Percentiles rank a stretch among this genome's conserved stretches.
Conservation (phyloP, 2,329 filamentous ascomycete genomes). For the Truncatella angustata region DNA sequence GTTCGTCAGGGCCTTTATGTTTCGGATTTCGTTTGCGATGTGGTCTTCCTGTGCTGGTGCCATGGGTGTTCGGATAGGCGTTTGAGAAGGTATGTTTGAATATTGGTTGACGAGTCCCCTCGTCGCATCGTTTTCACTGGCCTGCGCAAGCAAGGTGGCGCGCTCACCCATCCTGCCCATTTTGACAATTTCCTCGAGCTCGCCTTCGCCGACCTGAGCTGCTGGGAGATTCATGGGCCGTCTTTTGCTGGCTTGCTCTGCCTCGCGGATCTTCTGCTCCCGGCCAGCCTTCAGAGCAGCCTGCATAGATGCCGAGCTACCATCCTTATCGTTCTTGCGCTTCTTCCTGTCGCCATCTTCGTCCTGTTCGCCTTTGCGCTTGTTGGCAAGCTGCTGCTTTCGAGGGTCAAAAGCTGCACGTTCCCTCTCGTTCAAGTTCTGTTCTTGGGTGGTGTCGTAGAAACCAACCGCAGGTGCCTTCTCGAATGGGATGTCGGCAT, state of each 20-base stretch:
- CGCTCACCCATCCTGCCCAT: constrained; percentile 94
- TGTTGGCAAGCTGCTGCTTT: constrained; percentile 86
- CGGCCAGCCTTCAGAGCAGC: constrained; percentile 92
- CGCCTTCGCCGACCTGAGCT: constrained; percentile 88
- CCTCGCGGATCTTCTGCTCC: constrained; percentile 90
- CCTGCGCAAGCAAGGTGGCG: constrained; percentile 71
- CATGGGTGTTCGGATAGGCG: constrained; percentile 87
- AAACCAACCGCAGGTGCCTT: constrained; percentile 87
- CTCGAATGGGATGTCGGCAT: constrained; percentile 97
- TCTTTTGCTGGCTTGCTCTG: constrained; percentile 94
- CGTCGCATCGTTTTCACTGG: constrained; percentile 81
- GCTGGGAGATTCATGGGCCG: constrained; percentile 78
- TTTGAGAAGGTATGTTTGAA: constrained; percentile 72
- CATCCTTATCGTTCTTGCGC: constrained; percentile 83
- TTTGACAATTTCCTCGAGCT: constrained; percentile 97
- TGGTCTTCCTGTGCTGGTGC: constrained; percentile 91
- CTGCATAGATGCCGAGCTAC: constrained; percentile 73
- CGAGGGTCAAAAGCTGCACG: constrained; percentile 85
- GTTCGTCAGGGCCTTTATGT: constrained; percentile 87
- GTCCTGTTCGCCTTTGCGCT: constrained; percentile 89
- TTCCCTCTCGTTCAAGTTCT: constrained; percentile 76
- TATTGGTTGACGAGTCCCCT: constrained; percentile 87
- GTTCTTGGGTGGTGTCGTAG: constrained; percentile 87
- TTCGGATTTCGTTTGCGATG: constrained; percentile 93
- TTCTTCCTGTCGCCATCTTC: constrained; percentile 80